A percentile compares a stretch with the other conserved stretches of the same genome.
Evolutionary conservation across 2,329 filamentous ascomycete genomes (phyloP).

Genomic region (Stenocarpella maydis): DNA sequence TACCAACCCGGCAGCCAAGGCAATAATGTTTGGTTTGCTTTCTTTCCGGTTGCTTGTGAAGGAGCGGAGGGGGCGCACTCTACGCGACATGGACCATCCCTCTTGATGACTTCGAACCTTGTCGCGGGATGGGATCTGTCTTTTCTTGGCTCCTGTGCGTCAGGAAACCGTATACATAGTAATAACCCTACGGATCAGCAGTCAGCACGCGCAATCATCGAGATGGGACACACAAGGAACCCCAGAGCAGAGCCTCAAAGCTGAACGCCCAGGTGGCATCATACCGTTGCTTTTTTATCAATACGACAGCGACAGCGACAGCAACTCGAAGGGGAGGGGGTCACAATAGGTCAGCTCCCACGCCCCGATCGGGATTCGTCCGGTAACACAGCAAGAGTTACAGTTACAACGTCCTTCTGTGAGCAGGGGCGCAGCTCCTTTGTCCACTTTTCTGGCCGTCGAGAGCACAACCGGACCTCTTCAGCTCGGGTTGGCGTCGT

Average conservation of each 20-base stretch:
- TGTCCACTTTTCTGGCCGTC: conserved; percentile 22
- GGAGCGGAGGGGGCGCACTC: too few species aligned
- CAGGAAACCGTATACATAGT: conserved; percentile 7
- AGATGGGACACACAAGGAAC: conserved; percentile 11
- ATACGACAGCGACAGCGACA: background rate
- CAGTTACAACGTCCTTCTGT: conserved; percentile 10
- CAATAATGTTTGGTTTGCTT: background rate
- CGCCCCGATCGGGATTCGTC: conserved; percentile 23
- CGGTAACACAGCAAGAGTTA: conserved; percentile 2
- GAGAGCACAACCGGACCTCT: conserved; percentile 16
- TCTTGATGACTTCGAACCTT: conserved; percentile 9
- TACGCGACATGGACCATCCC: background rate
- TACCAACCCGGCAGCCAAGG: background rate
- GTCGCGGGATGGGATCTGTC: background rate
- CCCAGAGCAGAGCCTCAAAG: conserved; percentile 35
- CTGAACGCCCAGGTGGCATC: conserved; percentile 23
- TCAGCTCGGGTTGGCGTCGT: conserved; percentile 10
- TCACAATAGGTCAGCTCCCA: conserved; percentile 29
- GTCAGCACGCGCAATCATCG: background rate
- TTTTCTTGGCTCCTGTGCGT: conserved; percentile 2
- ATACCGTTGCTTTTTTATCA: conserved; percentile 26
- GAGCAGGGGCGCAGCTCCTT: conserved; percentile 31
- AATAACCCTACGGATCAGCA: background rate
- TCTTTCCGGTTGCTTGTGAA: too few species aligned
- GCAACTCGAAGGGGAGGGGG: background rate